phyloP scores from a whole-genome alignment of 441 rosid genomes.

The Hypseocharis bilobata region DNA sequence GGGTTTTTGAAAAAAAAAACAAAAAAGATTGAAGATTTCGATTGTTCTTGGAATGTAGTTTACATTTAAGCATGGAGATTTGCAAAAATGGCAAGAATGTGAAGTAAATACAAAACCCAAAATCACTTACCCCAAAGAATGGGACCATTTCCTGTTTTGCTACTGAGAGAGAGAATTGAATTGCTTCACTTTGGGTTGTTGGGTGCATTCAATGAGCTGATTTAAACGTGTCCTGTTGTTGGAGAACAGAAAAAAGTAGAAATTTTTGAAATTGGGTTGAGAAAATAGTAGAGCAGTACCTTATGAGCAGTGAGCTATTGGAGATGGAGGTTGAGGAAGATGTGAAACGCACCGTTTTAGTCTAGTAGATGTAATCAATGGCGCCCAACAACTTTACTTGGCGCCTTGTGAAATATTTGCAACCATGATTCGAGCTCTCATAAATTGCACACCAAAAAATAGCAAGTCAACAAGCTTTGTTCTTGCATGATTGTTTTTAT shows the following conservation, averaged over 20 bases:
- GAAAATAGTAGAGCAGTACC: not conserved
- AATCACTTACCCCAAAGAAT: constrained; percentile 25
- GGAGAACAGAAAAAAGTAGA: not conserved
- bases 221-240: constrained; percentile 29
- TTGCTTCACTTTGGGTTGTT: constrained; percentile 42
- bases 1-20: constrained; percentile 13
- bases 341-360: too few relatives aligned
- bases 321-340: too few relatives aligned
- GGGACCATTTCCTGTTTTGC: constrained; percentile 32
- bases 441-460: not conserved
- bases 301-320: too few relatives aligned
- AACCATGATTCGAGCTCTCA: too few relatives aligned
- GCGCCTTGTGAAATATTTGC: too few relatives aligned
- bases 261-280: not conserved
- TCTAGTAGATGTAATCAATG: too few relatives aligned
- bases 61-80: constrained; percentile 21
- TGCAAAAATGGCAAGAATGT: not conserved
- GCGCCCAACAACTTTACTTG: too few relatives aligned
- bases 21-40: constrained; percentile 6
- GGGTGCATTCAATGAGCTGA: constrained; percentile 52
- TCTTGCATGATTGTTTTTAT: too few relatives aligned
- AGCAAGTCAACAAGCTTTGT: too few relatives aligned
- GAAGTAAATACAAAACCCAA: constrained; percentile 24
- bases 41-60: not conserved
- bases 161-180: constrained; percentile 46